phyloP scores from a whole-genome alignment of 441 rosid species.

The Bocquillonia castaneifolia region DNA sequence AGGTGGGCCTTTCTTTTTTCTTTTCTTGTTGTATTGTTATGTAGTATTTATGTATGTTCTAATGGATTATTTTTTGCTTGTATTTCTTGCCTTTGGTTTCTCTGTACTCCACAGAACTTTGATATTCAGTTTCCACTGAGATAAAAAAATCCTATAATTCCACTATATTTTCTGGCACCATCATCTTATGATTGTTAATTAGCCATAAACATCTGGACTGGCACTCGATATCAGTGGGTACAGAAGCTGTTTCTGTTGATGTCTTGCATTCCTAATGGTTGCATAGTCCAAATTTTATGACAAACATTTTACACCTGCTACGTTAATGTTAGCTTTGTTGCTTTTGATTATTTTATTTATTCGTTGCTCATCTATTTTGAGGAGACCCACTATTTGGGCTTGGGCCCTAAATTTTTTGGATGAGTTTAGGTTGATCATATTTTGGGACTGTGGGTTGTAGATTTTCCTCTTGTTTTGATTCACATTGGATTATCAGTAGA shows the following conservation, averaged over 20 bases:
- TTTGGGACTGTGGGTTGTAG: not conserved
- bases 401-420: too few species aligned
- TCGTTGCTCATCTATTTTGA: not conserved
- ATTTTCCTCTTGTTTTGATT: not conserved
- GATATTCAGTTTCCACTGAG: not conserved
- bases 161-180: not conserved
- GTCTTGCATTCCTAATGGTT: conserved; percentile 8
- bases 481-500: conserved; percentile 5
- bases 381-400: too few species aligned
- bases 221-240: not conserved
- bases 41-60: conserved; percentile 4
- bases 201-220: not conserved
- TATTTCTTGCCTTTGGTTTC: conserved; percentile 3
- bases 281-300: conserved; percentile 3
- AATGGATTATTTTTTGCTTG: not conserved
- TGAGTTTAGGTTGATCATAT: not conserved
- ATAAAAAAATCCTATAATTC: not conserved
- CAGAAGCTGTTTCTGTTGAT: not conserved
- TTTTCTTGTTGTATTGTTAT: conserved; percentile 4
- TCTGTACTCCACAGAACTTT: not conserved
- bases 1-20: conserved; percentile 37
- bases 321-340: not conserved
- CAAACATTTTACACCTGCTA: not conserved
- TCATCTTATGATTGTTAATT: not conserved
- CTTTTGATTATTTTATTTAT: conserved; percentile 1